Conservation (phyloP, 768 basidiomycete species). For the Aureoboletus auriporus region DNA sequence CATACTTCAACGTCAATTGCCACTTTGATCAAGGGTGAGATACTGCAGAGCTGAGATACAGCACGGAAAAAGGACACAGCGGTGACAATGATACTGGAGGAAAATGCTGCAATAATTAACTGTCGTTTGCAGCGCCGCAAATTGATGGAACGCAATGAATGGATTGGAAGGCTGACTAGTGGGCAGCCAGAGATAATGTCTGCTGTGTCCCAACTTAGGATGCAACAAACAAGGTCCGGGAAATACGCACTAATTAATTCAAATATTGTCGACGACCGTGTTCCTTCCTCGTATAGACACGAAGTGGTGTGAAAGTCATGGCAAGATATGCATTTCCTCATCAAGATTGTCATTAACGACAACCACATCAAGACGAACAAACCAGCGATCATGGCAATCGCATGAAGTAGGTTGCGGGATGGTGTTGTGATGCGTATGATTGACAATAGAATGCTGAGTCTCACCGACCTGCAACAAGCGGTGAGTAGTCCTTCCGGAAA, state of each 20-base stretch:
- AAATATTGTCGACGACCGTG: constrained; percentile 1
- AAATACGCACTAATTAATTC: constrained; percentile 14
- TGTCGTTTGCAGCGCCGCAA: constrained; percentile 4
- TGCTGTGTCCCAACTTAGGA: constrained; percentile 9
- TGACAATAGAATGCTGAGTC: constrained; percentile 13
- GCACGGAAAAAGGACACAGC: constrained; percentile 3
- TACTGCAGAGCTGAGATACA: constrained; percentile 4
- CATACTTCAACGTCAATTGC: constrained; percentile 15
- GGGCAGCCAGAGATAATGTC: constrained; percentile 18
- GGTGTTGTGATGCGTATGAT: constrained; percentile 9
- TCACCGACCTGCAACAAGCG: constrained; percentile 6
- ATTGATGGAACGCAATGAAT: constrained; percentile 2
- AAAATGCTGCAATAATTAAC: constrained; percentile 3
- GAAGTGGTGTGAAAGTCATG: neutral
- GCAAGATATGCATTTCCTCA: neutral
- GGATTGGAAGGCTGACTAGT: constrained; percentile 10
- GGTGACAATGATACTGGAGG: constrained; percentile 9
- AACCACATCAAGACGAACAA: constrained; percentile 13
- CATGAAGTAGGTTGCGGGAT: constrained; percentile 4
- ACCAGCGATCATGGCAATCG: constrained; percentile 1
- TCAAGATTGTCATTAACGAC: constrained; percentile 2
- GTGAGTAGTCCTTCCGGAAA: neutral
- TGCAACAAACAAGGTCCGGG: neutral
- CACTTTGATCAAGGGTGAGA: neutral
- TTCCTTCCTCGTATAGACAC: neutral